Percentiles rank a stretch among this genome's conserved stretches.
phyloP scores from a whole-genome alignment of 2,329 filamentous ascomycete genomes.

The Curvularia lunata region DNA sequence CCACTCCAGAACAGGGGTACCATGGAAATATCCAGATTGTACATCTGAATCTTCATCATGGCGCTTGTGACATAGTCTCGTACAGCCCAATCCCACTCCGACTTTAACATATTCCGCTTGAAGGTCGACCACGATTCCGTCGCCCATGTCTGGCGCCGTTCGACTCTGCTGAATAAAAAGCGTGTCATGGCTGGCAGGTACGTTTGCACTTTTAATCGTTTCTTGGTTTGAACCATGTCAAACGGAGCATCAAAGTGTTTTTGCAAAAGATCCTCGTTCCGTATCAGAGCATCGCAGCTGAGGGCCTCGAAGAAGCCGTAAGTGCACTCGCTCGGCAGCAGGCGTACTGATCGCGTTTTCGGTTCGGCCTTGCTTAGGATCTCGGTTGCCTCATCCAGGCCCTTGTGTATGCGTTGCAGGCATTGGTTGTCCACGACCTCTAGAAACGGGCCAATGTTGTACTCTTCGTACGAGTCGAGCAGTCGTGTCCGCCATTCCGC shows the following conservation, averaged over 20 bases:
- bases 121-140: slow-evolving; percentile 71
- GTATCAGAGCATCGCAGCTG: slow-evolving; percentile 80
- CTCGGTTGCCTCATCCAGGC: slow-evolving; percentile 51
- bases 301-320: slow-evolving; percentile 87
- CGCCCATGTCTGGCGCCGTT: slow-evolving; percentile 70
- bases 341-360: slow-evolving; percentile 57
- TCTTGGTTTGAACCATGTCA: slow-evolving; percentile 76
- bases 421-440: slow-evolving; percentile 55
- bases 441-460: slow-evolving; percentile 55
- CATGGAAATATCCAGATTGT: slow-evolving; percentile 58
- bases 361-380: slow-evolving; percentile 55
- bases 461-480: slow-evolving; percentile 52
- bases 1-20: slow-evolving; percentile 82
- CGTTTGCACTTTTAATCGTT: slow-evolving; percentile 75
- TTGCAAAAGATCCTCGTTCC: slow-evolving; percentile 59
- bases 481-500: slow-evolving; percentile 50
- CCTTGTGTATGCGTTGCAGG: slow-evolving; percentile 51
- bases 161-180: slow-evolving; percentile 80
- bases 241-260: slow-evolving; percentile 83
- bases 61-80: slow-evolving; percentile 73
- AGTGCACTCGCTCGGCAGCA: slow-evolving; percentile 66
- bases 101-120: slow-evolving; percentile 66
- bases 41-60: slow-evolving; percentile 67
- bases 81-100: slow-evolving; percentile 88
- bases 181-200: slow-evolving; percentile 81